Evolutionary conservation across 768 basidiomycete genomes (phyloP).

Genomic region (Coprinopsis cinerea): DNA sequence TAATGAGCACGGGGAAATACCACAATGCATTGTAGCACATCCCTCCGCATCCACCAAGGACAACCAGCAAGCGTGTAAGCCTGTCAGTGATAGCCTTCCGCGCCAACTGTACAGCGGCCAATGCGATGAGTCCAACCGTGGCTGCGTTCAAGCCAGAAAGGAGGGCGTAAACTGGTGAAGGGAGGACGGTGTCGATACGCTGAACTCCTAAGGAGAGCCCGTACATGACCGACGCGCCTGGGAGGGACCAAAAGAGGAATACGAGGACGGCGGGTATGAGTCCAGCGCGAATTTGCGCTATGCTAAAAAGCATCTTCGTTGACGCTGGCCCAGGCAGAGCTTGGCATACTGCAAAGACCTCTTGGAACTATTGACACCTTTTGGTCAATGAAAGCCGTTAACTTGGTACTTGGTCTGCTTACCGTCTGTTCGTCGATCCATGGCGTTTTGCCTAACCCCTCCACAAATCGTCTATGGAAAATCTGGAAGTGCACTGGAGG

Average conservation of each 20-base stretch:
- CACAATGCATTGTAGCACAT: conserved; percentile 47
- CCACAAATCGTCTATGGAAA: conserved; percentile 33
- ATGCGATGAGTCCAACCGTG: conserved; percentile 47
- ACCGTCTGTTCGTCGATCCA: conserved; percentile 39
- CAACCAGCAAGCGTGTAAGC: conserved; percentile 36
- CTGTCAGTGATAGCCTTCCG: conserved; percentile 40
- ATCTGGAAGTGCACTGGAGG: conserved; percentile 45
- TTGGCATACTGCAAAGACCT: conserved; percentile 42
- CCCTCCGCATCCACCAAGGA: conserved; percentile 39
- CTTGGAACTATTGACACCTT: conserved; percentile 29
- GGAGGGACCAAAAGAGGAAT: conserved; percentile 40
- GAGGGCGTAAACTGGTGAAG: conserved; percentile 39
- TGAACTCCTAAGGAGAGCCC: conserved; percentile 38
- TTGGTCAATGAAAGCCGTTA: background rate
- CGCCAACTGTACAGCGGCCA: conserved; percentile 45
- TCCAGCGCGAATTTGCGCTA: conserved; percentile 38
- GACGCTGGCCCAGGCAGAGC: conserved; percentile 45
- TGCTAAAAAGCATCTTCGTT: conserved; percentile 43
- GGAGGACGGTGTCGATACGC: conserved; percentile 35
- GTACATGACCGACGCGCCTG: conserved; percentile 43
- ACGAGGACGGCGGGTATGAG: conserved; percentile 33
- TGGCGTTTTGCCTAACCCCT: conserved; percentile 26
- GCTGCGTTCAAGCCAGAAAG: conserved; percentile 50
- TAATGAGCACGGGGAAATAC: conserved; percentile 45
- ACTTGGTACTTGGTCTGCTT: conserved; percentile 5